Base-by-base conservation (phyloP, 148 eudicot species). In the Arbutus unedo region DNA sequence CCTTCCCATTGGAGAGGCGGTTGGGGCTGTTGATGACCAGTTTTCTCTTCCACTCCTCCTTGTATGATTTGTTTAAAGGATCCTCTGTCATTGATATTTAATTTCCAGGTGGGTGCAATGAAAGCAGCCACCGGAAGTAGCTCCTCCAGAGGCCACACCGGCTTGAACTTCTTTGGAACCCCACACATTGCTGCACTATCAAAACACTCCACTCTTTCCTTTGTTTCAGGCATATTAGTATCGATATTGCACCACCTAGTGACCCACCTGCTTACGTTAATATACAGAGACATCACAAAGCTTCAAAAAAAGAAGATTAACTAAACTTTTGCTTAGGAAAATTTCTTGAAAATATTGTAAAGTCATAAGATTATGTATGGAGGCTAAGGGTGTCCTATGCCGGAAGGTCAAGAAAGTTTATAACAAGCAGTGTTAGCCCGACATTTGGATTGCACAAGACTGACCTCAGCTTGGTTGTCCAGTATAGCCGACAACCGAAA, bases 101-200 rank as follows among this genome's bases (percentile, higher is more conserved):
- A n/a, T n/a, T 79, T 79, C 90, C 90, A 90, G 5, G 49, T 74
- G 9, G 92, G 92, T 16, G 90, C 92, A 5, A 90, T 5, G 11
- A 51, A 72, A 4, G 90, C 89, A 4, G 78, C 89, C 45, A 79
- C 7, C 0, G 90, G 92, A 11, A 90, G 88, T 0, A 90, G 64
- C 72, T 83, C 81, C 85, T 90, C 90, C 2, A 90, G 81, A 18
- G 90, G 90, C 92, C 92, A 90, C 5, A 83, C 53, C 0, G 91
- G 90, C 31, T 81, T 88, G 83, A 88, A 84, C 82, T 88, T 90
- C 48, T 79, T 85, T 1, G 90, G 88, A 45, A 88, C 82, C 18
- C 88, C 89, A 47, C 89, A 88, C 92, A 90, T 88, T 10, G 92
- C 87, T 60, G 86, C 92, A 50, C 31, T 2, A 90, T 38, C 81